Base-by-base conservation (phyloP, 1,284 basidiomycete species). In the Sanghuangporus sanghuang region DNA sequence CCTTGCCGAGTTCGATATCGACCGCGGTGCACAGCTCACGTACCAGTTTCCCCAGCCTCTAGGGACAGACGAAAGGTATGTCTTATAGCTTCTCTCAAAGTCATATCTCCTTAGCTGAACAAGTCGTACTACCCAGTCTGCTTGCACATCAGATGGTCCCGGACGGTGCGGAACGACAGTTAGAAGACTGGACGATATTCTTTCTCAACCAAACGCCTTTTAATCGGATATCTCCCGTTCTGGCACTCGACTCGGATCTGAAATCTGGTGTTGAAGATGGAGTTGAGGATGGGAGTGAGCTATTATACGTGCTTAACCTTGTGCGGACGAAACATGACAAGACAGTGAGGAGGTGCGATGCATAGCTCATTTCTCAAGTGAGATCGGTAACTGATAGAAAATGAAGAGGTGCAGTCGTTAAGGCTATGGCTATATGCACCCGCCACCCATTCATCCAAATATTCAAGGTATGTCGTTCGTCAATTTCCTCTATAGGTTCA, bases 181-280 rank as follows among this genome's bases (percentile, higher is more conserved):
- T 90, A 16, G 94, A 97, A 74, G 96, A 99, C 75, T 99, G 96
- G 96, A 99, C 96, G 3, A 87, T 98, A 62, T 98, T 99, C 81
- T 98, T 97, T 74, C 85, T 98, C 57, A 97, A 97, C 72, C 95
- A 97, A 76, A 93, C 92, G 0, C 81, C 87, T 0, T 91, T 89
- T 75, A 93, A 94, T 71, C 90, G 87, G 9, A 92, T 96, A 68
- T 85, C 87, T 3, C 90, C 93, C 6, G 83, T 93, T n/a, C 81
- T 94, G 49, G 86, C 90, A 0, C 75, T 90, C 66, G 89, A 90
- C 66, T 83, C 81, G 0, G 73, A 74, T 38, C 69, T 73, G 44
- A 73, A 72, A 4, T 69, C 78, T 18, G 74, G 75, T n/a, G 49
- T 4, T 32, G 49, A 16, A 21, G 79, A 78, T 7, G 77, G 79